Conservation (phyloP, 192 early-diverging fungal genomes). For the Funneliformis geosporum region DNA sequence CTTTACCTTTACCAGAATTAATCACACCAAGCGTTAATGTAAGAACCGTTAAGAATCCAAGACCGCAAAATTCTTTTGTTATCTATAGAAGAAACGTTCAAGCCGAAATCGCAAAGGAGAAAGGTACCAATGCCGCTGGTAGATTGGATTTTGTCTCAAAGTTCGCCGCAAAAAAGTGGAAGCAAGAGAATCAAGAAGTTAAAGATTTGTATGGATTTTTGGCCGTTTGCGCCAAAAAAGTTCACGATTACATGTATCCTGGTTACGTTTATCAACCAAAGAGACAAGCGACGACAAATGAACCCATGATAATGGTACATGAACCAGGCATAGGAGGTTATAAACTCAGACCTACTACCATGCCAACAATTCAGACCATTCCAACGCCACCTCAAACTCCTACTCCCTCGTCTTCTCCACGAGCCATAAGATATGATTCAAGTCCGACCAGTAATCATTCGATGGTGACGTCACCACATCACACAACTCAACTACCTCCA, state of each 20-base stretch:
- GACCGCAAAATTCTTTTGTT: slow-evolving; percentile 29
- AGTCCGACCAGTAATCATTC: neutral
- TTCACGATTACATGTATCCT: slow-evolving; percentile 18
- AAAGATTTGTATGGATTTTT: slow-evolving; percentile 18
- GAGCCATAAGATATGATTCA: neutral
- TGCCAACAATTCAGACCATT: neutral
- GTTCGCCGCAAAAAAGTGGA: slow-evolving; percentile 15
- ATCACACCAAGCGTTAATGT: slow-evolving; percentile 26
- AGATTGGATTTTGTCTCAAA: slow-evolving; percentile 25
- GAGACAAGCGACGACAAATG: slow-evolving; percentile 14
- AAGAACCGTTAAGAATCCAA: slow-evolving; percentile 18
- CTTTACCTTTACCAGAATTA: slow-evolving; percentile 19
- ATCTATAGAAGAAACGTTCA: slow-evolving; percentile 27
- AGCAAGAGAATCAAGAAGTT: slow-evolving; percentile 7
- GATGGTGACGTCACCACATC: neutral
- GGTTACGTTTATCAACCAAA: slow-evolving; percentile 30
- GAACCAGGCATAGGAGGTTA: slow-evolving; percentile 18
- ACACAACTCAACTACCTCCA: neutral
- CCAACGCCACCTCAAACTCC: neutral
- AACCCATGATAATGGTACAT: slow-evolving; percentile 27
- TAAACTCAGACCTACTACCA: neutral
- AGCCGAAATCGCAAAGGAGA: slow-evolving; percentile 19
- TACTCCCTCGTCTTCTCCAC: neutral
- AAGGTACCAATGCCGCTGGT: slow-evolving; percentile 5
- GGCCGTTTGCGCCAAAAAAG: neutral